These are phyloP conservation scores for Fraxinus latifolia DNA, from an alignment of 305 asterid genomes.

Conservation along the genomic window DNA sequence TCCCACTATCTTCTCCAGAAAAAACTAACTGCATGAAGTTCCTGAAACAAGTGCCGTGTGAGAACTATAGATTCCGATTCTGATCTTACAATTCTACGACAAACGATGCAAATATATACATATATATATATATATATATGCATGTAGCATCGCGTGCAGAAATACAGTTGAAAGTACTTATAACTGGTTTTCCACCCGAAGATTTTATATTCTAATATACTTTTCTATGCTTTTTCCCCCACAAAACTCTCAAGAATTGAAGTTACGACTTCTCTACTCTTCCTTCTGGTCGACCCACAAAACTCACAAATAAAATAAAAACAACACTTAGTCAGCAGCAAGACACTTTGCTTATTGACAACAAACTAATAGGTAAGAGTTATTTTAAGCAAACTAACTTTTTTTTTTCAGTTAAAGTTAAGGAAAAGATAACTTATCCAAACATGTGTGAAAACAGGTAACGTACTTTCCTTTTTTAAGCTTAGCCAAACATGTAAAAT, in stretches of 20 bases:
- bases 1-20: constrained; percentile 75
- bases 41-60: constrained; percentile 41
- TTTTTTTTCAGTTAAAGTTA: neutral
- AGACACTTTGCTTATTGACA: neutral
- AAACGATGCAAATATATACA: neutral
- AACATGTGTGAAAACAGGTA: neutral
- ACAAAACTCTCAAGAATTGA: neutral
- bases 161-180: neutral
- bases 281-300: neutral
- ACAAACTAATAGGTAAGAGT: neutral
- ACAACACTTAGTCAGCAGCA: neutral
- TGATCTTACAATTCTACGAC: neutral
- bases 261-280: neutral
- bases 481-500: neutral
- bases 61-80: constrained; percentile 1
- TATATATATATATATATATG: neutral
- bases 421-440: neutral
- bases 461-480: neutral
- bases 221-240: neutral
- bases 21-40: constrained; percentile 71
- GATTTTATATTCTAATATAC: neutral
- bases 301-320: neutral
- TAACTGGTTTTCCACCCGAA: neutral
- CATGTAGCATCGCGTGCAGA: neutral
- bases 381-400: neutral